Conservation (phyloP, 2,329 filamentous ascomycete genomes). For the Ceratocystis diversiconidia region DNA sequence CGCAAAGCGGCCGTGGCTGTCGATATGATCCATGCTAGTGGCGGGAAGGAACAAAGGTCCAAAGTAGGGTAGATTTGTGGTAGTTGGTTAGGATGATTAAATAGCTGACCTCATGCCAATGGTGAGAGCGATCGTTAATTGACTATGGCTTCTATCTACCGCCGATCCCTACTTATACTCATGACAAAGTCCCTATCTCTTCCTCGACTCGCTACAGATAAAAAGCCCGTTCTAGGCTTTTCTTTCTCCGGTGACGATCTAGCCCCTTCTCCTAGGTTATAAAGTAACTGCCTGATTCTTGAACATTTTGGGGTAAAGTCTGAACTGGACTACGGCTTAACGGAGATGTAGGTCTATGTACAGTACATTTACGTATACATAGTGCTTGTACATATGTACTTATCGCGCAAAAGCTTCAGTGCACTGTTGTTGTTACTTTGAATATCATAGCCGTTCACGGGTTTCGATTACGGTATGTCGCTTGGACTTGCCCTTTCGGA, state of each 20-base stretch:
- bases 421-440: not conserved
- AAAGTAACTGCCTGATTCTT: too few relatives aligned
- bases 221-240: not conserved
- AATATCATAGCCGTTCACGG: too few relatives aligned
- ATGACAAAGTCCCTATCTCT: too few relatives aligned
- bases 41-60: not conserved
- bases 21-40: conserved; percentile 29
- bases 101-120: too few relatives aligned
- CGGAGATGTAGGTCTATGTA: not conserved
- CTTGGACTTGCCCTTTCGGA: too few relatives aligned
- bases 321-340: not conserved
- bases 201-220: not conserved
- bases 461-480: too few relatives aligned
- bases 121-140: too few relatives aligned
- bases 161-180: not conserved
- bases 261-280: too few relatives aligned
- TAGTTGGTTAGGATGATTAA: too few relatives aligned
- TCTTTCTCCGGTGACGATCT: not conserved
- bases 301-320: too few relatives aligned
- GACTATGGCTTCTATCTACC: not conserved
- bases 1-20: conserved; percentile 36
- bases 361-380: not conserved
- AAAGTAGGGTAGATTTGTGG: not conserved
- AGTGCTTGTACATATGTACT: not conserved
- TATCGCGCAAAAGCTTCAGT: not conserved